A percentile compares a stretch with the other conserved stretches of the same genome.
Conservation (phyloP, 441 rosid species). For the Gossypium schwendimanii region DNA sequence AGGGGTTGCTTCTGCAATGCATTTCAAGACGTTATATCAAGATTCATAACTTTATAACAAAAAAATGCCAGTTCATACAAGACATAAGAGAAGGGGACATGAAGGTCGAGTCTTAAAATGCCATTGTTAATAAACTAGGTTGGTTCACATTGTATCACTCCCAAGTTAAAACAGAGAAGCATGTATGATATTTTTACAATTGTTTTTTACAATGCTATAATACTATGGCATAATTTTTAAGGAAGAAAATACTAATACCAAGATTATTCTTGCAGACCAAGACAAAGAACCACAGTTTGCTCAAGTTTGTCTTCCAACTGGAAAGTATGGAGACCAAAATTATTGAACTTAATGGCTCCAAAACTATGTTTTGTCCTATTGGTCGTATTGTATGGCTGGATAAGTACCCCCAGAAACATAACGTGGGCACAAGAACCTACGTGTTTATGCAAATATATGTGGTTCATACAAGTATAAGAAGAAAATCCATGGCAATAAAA, state of each 20-base stretch:
- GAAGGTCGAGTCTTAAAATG: not conserved
- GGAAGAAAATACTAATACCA: not conserved
- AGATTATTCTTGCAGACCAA: no score
- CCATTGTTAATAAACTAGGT: not conserved
- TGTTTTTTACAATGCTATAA: not conserved
- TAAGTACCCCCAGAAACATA: not conserved
- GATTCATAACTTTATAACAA: not conserved
- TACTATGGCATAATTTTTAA: not conserved
- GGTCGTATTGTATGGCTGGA: no score
- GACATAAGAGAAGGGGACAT: not conserved
- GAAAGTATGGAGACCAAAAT: no score
- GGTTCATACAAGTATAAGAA: not conserved
- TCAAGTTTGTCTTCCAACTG: no score
- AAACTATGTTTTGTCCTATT: no score
- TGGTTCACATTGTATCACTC: not conserved
- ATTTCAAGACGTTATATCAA: conserved; percentile 11
- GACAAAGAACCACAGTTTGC: no score
- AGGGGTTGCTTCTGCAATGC: conserved; percentile 76
- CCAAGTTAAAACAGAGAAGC: not conserved
- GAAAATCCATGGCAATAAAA: not conserved
- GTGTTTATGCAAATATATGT: not conserved
- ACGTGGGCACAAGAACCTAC: not conserved
- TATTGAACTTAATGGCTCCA: no score
- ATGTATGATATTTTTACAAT: not conserved
- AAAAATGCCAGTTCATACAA: not conserved